Conservation (phyloP, 352 stramenopile genomes). For the Globisporangium spinosum region DNA sequence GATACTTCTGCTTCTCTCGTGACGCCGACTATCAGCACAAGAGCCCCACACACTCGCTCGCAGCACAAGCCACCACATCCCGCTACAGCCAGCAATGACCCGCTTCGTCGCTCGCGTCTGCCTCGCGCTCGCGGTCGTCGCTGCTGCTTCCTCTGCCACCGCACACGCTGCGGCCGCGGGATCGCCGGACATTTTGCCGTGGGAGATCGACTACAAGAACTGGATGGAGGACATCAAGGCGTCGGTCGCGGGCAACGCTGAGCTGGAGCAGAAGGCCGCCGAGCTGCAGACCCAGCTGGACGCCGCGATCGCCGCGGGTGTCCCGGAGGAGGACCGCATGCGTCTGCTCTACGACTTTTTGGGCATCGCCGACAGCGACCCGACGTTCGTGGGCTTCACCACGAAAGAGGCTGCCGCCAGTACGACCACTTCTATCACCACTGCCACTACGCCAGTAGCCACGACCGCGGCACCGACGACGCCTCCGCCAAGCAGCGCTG, state of each 20-base stretch:
- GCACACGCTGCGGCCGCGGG: not conserved
- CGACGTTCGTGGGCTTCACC: slow-evolving; percentile 15
- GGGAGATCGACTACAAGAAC: slow-evolving; percentile 14
- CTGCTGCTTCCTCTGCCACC: not conserved
- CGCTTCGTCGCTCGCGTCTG: slow-evolving; percentile 2
- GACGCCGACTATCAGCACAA: not conserved
- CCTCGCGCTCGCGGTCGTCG: slow-evolving; percentile 9
- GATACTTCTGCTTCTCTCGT: slow-evolving; percentile 1
- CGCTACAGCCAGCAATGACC: not conserved
- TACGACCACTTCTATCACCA: not conserved
- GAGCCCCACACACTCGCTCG: not conserved
- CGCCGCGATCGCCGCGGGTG: slow-evolving; percentile 8
- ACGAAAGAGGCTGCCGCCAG: not conserved
- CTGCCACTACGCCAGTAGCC: not conserved
- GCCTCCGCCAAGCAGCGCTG: slow-evolving; percentile 2
- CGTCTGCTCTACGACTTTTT: slow-evolving; percentile 16
- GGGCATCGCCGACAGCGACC: slow-evolving; percentile 3
- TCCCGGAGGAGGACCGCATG: slow-evolving; percentile 17
- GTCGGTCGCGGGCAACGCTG: slow-evolving; percentile 9
- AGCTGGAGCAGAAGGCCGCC: slow-evolving; percentile 1
- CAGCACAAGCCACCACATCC: not conserved
- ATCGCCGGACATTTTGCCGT: not conserved
- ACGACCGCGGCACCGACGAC: not conserved
- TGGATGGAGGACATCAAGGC: slow-evolving; percentile 15
- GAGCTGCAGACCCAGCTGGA: slow-evolving; percentile 11